Evolutionary conservation across 768 basidiomycete species (phyloP).

Genomic region (Suillus variegatus): DNA sequence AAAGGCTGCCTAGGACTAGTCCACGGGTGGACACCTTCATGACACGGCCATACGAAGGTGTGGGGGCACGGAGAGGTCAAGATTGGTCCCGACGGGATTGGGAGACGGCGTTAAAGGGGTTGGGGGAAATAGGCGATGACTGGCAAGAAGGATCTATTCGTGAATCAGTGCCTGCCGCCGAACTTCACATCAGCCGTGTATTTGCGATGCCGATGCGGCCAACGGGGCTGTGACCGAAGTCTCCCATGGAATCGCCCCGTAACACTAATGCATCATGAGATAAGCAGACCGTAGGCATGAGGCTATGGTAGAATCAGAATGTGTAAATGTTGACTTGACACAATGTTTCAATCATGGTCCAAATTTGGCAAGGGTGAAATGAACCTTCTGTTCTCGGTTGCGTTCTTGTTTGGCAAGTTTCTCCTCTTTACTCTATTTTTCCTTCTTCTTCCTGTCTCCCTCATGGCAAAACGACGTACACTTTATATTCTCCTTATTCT

Average conservation of each 20-base stretch:
- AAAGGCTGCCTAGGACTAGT: conserved; percentile 31
- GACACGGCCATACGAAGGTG: conserved; percentile 44
- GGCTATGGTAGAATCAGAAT: background rate
- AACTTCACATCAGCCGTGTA: conserved; percentile 47
- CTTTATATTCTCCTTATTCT: conserved; percentile 51
- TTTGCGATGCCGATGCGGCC: conserved; percentile 50
- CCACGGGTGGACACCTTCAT: conserved; percentile 58
- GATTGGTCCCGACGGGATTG: conserved; percentile 77
- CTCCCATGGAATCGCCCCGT: background rate
- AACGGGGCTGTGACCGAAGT: conserved; percentile 30
- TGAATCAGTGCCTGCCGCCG: conserved; percentile 50
- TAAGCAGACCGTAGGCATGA: background rate
- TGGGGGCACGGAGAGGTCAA: conserved; percentile 64
- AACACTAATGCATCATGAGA: background rate
- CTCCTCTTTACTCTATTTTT: background rate
- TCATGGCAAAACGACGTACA: conserved; percentile 46
- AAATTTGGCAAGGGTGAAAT: conserved; percentile 5
- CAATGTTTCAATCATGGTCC: background rate
- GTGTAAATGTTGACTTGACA: background rate
- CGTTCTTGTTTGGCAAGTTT: conserved; percentile 9
- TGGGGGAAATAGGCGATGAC: conserved; percentile 47
- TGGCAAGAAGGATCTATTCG: conserved; percentile 58
- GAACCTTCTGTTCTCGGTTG: conserved; percentile 2
- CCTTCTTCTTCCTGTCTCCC: conserved; percentile 9
- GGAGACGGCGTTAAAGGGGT: conserved; percentile 49